Evolutionary conservation across 768 basidiomycete genomes (phyloP), one percentile per base, ranked within the genome.

Genomic region (Leccinum subgranulosum): DNA sequence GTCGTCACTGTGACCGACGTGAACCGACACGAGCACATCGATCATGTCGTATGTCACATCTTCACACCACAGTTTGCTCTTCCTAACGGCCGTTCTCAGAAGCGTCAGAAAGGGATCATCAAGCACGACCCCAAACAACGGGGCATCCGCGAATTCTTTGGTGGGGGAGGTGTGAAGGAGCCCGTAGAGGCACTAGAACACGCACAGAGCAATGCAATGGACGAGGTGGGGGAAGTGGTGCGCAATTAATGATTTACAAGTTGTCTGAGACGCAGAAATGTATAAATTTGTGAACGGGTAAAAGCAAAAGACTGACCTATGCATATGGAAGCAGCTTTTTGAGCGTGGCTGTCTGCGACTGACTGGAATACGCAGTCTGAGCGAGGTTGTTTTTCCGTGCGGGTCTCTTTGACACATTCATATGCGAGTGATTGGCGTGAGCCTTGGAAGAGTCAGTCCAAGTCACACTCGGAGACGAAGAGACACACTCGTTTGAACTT

Each of bases 261-360:
- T 23, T 23, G 27, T 69, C 65, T 67, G 53, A 23, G 23, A 43
- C 10, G 8, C 2, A 10, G 49, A 49, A 10, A 49, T 60, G 25
- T 49, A 11, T 9, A 49, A 36, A 28, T 19, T 12, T 49, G 12
- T 47, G 11, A 33, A 15, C 25, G n/a, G 17, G 34, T n/a, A 7
- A 10, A 7, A 17, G 47, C 23, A 12, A 10, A 46, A 43, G 48
- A 62, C 68, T 23, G 31, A 67, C 71, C 55, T 63, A 59, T 49
- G 86, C 86, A 60, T 92, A 90, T 2, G 90, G 90, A 29, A 92
- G 75, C 48, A 92, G 49, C 62, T 83, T 90, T 75, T 85, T 88
- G 63, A 92, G 74, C 55, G 79, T 84, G 36, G 78, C 73, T 11
- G 87, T 85, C 71, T 92, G 90, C 9, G 84, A 76, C 5, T 77